Conservation (phyloP, 257 asterid genomes). For the Solanum sitiens region DNA sequence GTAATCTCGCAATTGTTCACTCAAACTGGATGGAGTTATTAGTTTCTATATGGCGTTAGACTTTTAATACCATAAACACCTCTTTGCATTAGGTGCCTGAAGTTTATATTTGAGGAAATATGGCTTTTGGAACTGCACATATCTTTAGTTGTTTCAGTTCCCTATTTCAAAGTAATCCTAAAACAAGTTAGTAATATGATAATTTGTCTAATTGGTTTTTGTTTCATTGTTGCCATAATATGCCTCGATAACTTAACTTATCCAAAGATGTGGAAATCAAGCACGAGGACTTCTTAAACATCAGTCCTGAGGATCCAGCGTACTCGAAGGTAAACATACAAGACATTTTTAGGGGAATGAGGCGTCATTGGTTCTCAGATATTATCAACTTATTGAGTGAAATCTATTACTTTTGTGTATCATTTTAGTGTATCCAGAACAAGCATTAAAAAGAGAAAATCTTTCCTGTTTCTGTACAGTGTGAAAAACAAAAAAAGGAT, state of each 20-base stretch:
- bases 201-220: not conserved
- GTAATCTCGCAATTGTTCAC: not conserved
- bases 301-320: constrained; percentile 52
- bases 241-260: constrained; percentile 41
- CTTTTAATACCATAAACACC: not conserved
- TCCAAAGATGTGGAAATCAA: constrained; percentile 52
- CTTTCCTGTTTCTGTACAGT: not conserved
- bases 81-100: not conserved
- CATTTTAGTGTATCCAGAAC: not conserved
- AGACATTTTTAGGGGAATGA: not conserved
- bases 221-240: not conserved
- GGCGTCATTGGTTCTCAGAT: not conserved
- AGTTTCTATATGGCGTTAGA: not conserved
- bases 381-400: not conserved
- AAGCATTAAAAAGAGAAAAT: not conserved
- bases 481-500: not conserved
- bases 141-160: not conserved
- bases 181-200: not conserved
- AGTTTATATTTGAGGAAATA: not conserved
- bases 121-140: not conserved
- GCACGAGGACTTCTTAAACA: constrained; percentile 72
- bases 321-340: constrained; percentile 48
- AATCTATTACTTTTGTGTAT: not conserved
- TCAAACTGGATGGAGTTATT: not conserved
- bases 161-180: not conserved